Base-by-base conservation (phyloP, 1,284 basidiomycete species). In the Trametes sp. region DNA sequence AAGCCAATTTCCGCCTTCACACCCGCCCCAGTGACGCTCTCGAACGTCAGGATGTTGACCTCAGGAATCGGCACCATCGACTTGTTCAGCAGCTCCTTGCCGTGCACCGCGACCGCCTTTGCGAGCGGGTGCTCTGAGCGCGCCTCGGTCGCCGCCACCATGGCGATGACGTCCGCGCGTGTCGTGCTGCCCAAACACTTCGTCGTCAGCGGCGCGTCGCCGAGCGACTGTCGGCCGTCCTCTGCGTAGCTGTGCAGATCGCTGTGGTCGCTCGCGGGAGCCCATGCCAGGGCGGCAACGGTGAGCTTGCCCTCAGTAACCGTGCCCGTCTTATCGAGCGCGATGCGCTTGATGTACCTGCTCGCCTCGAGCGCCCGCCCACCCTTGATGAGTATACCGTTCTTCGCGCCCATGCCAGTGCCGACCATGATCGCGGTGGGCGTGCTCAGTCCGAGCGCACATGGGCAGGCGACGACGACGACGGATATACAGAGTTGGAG, bases 401-500 rank as follows among this genome's bases (percentile, higher is more conserved):
- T 96, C 81, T 93, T 86, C 13, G 98, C 98, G 1, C 98, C 98
- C 57, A 99, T 90, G 0, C 98, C 98, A 0, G 98, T 99, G 31
- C 98, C 98, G 42, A 99, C 98, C 98, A 99, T 99, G 77, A 99
- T 96, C 1, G 98, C 98, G 0, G 98, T 99, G 0, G 98, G 98
- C 0, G 98, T 99, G 62, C 93, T 94, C 58, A 99, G 84, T 3
- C 98, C 98, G 29, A 99, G 85, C 0, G 98, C 98, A 74, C 98
- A 99, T 0, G 98, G 98, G 75, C 98, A 99, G 4, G 98, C 98
- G 59, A 99, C 96, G 48, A 99, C 98, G 61, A 99, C 88, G 66
- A 99, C 97, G 54, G 94, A 96, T 73, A 99, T 99, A 76, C 97
- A 98, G 67, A 99, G 89, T 81, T 98, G 96, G 63, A 99, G 83